Percentiles rank a stretch among this genome's conserved stretches.
Evolutionary conservation across 768 basidiomycete genomes (phyloP).

Genomic region (Mycena olivaceomarginata): DNA sequence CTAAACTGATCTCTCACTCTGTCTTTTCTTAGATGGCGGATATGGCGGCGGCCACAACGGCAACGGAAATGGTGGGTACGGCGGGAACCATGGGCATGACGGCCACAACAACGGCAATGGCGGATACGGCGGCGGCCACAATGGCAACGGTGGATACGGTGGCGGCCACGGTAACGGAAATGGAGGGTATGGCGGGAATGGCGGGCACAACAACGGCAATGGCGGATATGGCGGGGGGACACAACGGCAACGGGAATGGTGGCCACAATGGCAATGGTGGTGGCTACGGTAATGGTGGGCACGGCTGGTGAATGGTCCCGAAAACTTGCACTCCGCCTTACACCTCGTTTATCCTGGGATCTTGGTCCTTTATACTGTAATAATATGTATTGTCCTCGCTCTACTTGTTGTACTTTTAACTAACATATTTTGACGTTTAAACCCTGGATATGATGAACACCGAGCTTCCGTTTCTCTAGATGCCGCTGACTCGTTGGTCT

Average conservation of each 20-base stretch:
- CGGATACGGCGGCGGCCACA: too few species aligned
- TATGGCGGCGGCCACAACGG: background rate
- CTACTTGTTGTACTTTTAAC: slow-evolving; percentile 20
- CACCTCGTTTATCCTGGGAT: background rate
- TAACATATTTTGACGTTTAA: slow-evolving; percentile 1
- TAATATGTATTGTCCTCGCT: slow-evolving; percentile 2
- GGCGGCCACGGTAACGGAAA: background rate
- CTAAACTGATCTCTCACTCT: too few species aligned
- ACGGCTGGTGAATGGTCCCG: slow-evolving; percentile 1
- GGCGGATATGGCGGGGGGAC: background rate
- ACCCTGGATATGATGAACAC: background rate
- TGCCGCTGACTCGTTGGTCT: too few species aligned
- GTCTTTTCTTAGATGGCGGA: background rate
- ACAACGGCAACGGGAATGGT: background rate
- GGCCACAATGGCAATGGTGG: too few species aligned
- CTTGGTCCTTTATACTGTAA: background rate
- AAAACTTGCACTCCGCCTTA: background rate
- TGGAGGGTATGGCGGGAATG: background rate
- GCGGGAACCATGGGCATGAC: background rate
- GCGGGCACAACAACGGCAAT: background rate
- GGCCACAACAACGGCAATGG: slow-evolving; percentile 1
- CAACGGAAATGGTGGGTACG: background rate
- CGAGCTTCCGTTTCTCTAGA: too few species aligned
- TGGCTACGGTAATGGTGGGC: too few species aligned
- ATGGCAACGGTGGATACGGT: background rate